Evolutionary conservation across 257 asterid species (phyloP), one percentile per base, ranked within the genome.

Genomic region (Nicotiana attenuata): DNA sequence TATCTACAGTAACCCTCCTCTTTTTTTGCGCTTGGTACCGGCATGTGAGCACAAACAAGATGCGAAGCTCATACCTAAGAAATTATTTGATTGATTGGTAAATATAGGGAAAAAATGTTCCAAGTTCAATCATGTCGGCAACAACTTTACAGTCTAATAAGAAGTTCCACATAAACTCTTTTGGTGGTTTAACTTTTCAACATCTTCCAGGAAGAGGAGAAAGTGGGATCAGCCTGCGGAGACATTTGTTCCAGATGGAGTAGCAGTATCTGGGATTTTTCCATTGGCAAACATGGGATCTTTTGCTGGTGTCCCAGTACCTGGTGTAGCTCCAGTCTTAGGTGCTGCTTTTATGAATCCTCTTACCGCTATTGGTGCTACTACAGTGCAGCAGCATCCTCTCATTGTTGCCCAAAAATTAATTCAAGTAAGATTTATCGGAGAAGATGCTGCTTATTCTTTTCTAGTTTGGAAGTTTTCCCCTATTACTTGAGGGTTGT

Each of bases 171-270:
- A 59, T 67, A 52, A 64, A n/a, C 29, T 38, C 50, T 65, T 81
- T 14, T 10, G 69, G 60, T 83, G 76, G 83, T 85, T 80, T 28
- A 41, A 35, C 38, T 22, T 24, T 1, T 64, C 29, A 33, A 60
- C 71, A 28, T 68, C 71, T 86, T 87, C 83, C 87, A 96, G 98
- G 69, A 96, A 90, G 90, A 91, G 85, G 90, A 93, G 97, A 84
- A 94, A 91, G 93, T 96, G 99, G 98, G 99, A 96, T 86, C 98
- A 92, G 90, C 98, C 98, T 17, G 98, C 92, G 1, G 97, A 92
- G 90, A 85, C 92, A 6, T 80, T 92, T 84, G 82, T 91, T 85
- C 86, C 97, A 80, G 90, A 91, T 78, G 94, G 92, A 81, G 80
- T 83, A 71, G 82, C 87, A 15, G 77, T 88, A 61, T 90, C 95